These are phyloP conservation scores for Pyrenopolyporus hunteri DNA, from an alignment of 495 filamentous ascomycete genomes.

Conservation along the genomic window DNA sequence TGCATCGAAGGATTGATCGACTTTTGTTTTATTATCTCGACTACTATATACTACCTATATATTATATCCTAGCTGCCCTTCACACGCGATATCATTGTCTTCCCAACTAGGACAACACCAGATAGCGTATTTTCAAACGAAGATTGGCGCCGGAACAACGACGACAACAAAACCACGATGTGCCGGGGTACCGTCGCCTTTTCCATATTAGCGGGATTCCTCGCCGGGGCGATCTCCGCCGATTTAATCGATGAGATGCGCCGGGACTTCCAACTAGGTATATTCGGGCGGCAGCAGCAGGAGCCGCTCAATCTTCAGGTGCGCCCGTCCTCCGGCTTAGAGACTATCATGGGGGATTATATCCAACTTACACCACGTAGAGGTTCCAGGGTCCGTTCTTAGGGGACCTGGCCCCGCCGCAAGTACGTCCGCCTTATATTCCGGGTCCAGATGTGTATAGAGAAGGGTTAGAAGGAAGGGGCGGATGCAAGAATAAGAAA, in stretches of 20 bases:
- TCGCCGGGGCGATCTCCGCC: constrained; percentile 22
- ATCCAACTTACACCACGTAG: constrained; percentile 10
- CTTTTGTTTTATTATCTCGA: no score
- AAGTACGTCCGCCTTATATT: no score
- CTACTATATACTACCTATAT: no score
- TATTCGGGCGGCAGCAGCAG: constrained; percentile 32
- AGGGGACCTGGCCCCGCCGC: constrained; percentile 8
- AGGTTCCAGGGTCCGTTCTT: constrained; percentile 9
- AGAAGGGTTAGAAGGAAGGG: neutral
- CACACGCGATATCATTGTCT: no score
- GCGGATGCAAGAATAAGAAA: neutral
- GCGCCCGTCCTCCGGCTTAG: neutral
- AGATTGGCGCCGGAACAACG: no score
- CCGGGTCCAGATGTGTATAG: no score
- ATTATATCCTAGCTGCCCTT: no score
- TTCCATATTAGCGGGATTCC: constrained; percentile 29
- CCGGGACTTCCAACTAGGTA: constrained; percentile 27
- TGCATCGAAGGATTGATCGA: no score
- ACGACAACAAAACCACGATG: constrained; percentile 16
- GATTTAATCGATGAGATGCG: constrained; percentile 29
- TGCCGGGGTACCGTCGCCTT: constrained; percentile 18
- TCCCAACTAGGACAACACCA: neutral
- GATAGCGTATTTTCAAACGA: neutral
- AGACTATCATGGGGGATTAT: neutral
- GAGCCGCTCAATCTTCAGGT: constrained; percentile 25